These are phyloP conservation scores for Dactylorhiza incarnata DNA, from an alignment of 106 monocot genomes.

Conservation along the genomic window DNA sequence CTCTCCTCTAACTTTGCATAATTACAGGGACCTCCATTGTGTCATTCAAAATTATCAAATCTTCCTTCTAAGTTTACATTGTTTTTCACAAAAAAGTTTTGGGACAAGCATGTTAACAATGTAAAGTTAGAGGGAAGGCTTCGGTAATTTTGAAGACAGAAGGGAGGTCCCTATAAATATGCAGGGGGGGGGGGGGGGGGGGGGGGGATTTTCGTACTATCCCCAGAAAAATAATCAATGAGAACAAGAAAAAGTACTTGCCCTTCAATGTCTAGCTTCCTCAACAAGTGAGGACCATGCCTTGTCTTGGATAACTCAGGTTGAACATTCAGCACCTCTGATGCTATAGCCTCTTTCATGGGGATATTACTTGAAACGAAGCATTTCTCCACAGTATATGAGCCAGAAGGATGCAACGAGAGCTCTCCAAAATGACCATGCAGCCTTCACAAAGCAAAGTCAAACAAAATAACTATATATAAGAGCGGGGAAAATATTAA, in stretches of 20 bases:
- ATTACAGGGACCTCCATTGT: too few species aligned
- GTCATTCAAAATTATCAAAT: too few species aligned
- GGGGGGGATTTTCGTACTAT: too few species aligned
- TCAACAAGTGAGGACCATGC: conserved; percentile 76
- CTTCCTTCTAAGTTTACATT: too few species aligned
- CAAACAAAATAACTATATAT: background rate
- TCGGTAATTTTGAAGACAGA: background rate
- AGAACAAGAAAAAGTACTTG: conserved; percentile 17
- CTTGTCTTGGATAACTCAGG: conserved; percentile 67
- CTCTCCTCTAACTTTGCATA: too few species aligned
- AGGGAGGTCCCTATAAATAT: too few species aligned
- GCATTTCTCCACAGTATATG: conserved; percentile 92
- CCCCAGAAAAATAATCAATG: too few species aligned
- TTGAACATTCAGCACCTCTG: conserved; percentile 55
- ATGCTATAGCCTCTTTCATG: conserved; percentile 64
- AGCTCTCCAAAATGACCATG: conserved; percentile 71
- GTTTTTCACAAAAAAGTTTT: too few species aligned
- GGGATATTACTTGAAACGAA: conserved; percentile 60
- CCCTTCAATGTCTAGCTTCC: conserved; percentile 84
- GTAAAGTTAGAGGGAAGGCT: background rate
- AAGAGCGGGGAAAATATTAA: background rate
- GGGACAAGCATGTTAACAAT: too few species aligned
- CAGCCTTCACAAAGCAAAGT: conserved; percentile 37
- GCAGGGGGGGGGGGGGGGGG: too few species aligned
- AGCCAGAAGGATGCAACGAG: conserved; percentile 63